Conservation (phyloP, 345 rosid genomes). For the Gossypium bickii region DNA sequence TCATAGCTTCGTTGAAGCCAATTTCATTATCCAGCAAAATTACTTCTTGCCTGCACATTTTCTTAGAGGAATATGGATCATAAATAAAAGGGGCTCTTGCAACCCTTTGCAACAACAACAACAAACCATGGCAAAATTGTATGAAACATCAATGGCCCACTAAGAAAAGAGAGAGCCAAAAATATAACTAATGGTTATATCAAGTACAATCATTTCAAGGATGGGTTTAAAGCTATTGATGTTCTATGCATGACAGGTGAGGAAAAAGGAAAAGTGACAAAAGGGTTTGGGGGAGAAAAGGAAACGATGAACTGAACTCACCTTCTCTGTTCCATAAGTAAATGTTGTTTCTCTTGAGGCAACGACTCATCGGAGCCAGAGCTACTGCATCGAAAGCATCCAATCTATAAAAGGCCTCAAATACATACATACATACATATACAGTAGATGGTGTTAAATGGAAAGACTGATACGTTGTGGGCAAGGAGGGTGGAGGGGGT, state of each 20-base stretch:
- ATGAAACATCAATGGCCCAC: neutral
- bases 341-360: constrained; percentile 41
- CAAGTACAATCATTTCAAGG: neutral
- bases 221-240: neutral
- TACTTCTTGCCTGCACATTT: constrained; percentile 44
- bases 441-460: neutral
- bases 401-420: neutral
- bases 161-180: neutral
- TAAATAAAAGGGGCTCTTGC: neutral
- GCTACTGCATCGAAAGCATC: constrained; percentile 30
- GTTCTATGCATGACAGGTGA: neutral
- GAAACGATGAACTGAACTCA: constrained; percentile 4
- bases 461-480: constrained; percentile 21
- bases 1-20: constrained; percentile 62
- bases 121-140: neutral
- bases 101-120: constrained; percentile 12
- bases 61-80: constrained; percentile 1
- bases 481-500: constrained; percentile 33
- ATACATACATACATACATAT: neutral
- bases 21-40: constrained; percentile 57
- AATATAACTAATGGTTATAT: neutral
- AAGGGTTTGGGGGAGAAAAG: neutral
- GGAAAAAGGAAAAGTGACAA: neutral
- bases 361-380: constrained; percentile 32
- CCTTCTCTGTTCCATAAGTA: constrained; percentile 49